phyloP scores from a whole-genome alignment of 257 asterid species.

The Salvia rosmarinus region DNA sequence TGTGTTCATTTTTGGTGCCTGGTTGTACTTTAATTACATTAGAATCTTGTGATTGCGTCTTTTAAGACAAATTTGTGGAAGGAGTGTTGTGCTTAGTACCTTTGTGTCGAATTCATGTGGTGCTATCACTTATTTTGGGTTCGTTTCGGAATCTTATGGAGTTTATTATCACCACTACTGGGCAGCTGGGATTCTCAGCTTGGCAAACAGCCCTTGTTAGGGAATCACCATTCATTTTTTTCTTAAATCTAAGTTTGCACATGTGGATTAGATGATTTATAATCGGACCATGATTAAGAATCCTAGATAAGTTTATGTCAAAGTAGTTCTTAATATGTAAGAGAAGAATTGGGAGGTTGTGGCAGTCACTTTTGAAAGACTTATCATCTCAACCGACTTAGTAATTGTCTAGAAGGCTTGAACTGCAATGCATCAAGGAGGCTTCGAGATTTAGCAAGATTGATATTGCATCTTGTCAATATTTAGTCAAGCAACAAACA shows the following conservation, averaged over 20 bases:
- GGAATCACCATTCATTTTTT: background rate
- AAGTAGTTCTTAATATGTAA: background rate
- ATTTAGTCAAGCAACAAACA: no score
- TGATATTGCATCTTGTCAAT: no score
- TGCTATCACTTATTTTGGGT: background rate
- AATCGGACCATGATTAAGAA: background rate
- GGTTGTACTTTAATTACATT: no score
- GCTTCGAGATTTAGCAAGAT: no score
- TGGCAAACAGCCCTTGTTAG: background rate
- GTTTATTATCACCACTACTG: background rate
- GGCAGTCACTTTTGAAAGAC: background rate
- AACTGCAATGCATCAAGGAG: no score
- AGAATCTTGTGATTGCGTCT: background rate
- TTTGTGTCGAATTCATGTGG: background rate
- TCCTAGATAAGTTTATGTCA: background rate
- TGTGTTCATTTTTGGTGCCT: no score
- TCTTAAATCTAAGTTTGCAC: background rate
- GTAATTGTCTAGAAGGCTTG: no score
- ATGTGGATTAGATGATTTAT: conserved; percentile 4
- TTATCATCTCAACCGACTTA: no score
- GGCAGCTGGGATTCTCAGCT: background rate
- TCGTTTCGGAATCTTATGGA: background rate
- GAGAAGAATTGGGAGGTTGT: background rate
- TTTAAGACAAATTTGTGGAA: conserved; percentile 2
- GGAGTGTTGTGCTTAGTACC: background rate